Evolutionary conservation across 306 rosid species (phyloP), one percentile per base, ranked within the genome.

Genomic region (Dalbergia oliveri): DNA sequence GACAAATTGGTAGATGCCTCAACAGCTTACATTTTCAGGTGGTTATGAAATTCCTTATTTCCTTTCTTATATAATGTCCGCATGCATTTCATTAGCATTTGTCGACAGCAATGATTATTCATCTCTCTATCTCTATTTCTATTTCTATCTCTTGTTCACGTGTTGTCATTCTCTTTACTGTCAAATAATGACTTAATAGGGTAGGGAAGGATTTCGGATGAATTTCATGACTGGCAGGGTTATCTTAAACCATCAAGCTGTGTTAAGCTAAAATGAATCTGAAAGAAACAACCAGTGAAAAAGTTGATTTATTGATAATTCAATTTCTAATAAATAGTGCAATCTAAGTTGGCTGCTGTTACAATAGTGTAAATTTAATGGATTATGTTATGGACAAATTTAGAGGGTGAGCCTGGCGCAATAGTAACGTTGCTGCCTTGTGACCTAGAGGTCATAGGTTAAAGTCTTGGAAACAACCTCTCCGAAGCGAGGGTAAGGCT

Each of bases 21-120:
- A 88, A 83, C 84, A 88, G 94, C 82, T 84, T 79, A 77, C 94
- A 90, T 81, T 90, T 88, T 84, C 94, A 90, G 94, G 94, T 90
- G 73, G 71, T 75, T 8, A 60, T 60, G 31, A 62, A 51, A 63
- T 61, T 35, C 13, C 6, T 10, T 34, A n/a, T 44, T 16, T 59
- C 18, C 1, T 63, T 60, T 39, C 16, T 33, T 41, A 11, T 79
- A 13, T 74, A 65, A 67, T 35, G 12, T 73, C 53, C 58, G n/a
- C 37, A 19, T 75, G 65, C 58, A 19, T 60, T 47, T 47, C 26
- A 57, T 75, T 74, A 58, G 71, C 70, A 73, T 73, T 81, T 74
- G 0, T 23, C 64, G 56, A 11, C 65, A 31, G 26, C 67, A 34
- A 54, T 49, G 62, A 19, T 8, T 44, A 13, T 53, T 1, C 23